Percentiles rank a stretch among this genome's conserved stretches.
phyloP scores from a whole-genome alignment of 495 filamentous ascomycete genomes.

The Hyaloscypha variabilis region DNA sequence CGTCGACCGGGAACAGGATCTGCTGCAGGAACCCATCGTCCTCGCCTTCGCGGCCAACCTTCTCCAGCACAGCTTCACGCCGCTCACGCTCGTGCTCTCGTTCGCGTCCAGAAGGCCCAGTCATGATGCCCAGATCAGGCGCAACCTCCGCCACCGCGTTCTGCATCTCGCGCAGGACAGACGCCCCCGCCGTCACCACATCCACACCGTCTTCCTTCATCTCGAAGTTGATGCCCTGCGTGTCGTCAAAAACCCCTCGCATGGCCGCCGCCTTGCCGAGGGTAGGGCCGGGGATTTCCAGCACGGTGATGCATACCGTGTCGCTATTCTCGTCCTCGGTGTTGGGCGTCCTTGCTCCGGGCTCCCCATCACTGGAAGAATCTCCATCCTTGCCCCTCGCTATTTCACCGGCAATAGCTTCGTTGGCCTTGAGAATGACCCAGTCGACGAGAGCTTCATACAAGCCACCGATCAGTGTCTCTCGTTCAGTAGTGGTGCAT shows the following conservation, averaged over 20 bases:
- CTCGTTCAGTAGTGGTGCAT: conserved; percentile 80
- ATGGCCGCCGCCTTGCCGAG: conserved; percentile 85
- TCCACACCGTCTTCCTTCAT: conserved; percentile 95
- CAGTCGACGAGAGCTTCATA: conserved; percentile 97
- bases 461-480: conserved; percentile 78
- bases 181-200: conserved; percentile 67
- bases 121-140: conserved; percentile 78
- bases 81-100: conserved; percentile 79
- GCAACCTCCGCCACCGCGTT: conserved; percentile 77
- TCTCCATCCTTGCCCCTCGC: conserved; percentile 58
- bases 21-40: conserved; percentile 79
- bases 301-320: conserved; percentile 83
- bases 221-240: conserved; percentile 88
- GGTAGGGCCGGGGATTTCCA: conserved; percentile 80
- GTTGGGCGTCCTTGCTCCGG: conserved; percentile 58
- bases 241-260: conserved; percentile 89
- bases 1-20: conserved; percentile 79
- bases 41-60: conserved; percentile 79
- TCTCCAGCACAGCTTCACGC: conserved; percentile 81
- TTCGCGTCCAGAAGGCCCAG: conserved; percentile 64
- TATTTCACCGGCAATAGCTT: conserved; percentile 80
- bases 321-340: conserved; percentile 72
- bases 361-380: conserved; percentile 57
- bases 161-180: conserved; percentile 83
- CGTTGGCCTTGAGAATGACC: conserved; percentile 87